Evolutionary conservation across 495 filamentous ascomycete genomes (phyloP).

Genomic region (Penicillium lividum): DNA sequence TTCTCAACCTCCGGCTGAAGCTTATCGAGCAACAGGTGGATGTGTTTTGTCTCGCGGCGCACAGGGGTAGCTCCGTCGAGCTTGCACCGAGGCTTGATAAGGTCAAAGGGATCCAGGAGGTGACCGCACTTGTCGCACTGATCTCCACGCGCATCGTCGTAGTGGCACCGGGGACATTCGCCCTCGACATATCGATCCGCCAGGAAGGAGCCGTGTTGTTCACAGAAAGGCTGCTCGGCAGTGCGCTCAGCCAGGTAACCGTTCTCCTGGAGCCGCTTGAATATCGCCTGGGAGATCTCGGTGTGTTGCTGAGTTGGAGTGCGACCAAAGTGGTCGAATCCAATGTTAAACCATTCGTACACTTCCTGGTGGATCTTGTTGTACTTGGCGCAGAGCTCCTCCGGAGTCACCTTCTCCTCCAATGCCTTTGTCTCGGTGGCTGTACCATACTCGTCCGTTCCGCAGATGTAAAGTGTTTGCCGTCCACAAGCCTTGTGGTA

Average conservation of each 20-base stretch:
- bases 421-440: slow-evolving; percentile 83
- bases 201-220: slow-evolving; percentile 78
- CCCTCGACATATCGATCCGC: slow-evolving; percentile 95
- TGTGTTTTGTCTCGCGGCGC: slow-evolving; percentile 67
- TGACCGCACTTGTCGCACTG: slow-evolving; percentile 87
- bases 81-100: slow-evolving; percentile 67
- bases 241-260: slow-evolving; percentile 81
- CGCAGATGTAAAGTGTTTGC: slow-evolving; percentile 57
- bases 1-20: slow-evolving; percentile 70
- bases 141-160: slow-evolving; percentile 79
- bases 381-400: slow-evolving; percentile 82
- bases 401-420: slow-evolving; percentile 66
- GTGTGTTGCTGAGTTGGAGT: slow-evolving; percentile 83
- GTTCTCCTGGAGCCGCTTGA: slow-evolving; percentile 72
- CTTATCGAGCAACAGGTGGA: slow-evolving; percentile 79
- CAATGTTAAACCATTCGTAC: slow-evolving; percentile 87
- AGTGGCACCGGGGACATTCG: slow-evolving; percentile 77
- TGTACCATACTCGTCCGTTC: slow-evolving; percentile 77
- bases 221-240: slow-evolving; percentile 80
- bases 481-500: slow-evolving; percentile 70
- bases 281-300: slow-evolving; percentile 83
- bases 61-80: slow-evolving; percentile 79
- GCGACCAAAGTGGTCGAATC: slow-evolving; percentile 81
- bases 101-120: slow-evolving; percentile 75
- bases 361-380: slow-evolving; percentile 79